Conservation (phyloP, 75 land plant species). For the Sequoiadendron giganteum region DNA sequence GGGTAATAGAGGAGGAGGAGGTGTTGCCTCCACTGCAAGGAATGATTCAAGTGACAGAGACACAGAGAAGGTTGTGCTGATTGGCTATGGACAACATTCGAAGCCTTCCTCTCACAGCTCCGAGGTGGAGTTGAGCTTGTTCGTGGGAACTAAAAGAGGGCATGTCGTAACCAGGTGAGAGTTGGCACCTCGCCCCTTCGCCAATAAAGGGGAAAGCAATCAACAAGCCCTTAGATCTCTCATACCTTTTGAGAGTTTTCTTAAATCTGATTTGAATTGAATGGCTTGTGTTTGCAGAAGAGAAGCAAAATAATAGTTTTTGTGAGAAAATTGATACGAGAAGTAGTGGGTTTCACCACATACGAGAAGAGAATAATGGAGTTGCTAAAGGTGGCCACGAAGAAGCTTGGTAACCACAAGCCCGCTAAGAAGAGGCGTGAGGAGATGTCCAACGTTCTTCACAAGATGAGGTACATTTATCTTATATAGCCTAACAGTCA, state of each 20-base stretch:
- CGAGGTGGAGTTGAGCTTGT: too few relatives aligned
- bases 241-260: too few relatives aligned
- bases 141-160: constrained; percentile 76
- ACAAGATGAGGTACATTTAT: constrained; percentile 69
- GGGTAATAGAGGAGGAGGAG: too few relatives aligned
- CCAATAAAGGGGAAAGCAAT: constrained; percentile 58
- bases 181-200: constrained; percentile 67
- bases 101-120: too few relatives aligned
- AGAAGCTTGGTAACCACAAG: constrained; percentile 90
- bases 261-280: neutral
- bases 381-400: constrained; percentile 87
- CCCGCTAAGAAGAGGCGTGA: constrained; percentile 95
- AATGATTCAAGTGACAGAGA: too few relatives aligned
- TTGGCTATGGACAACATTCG: too few relatives aligned
- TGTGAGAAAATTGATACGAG: constrained; percentile 76
- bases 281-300: constrained; percentile 33
- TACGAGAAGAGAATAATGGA: constrained; percentile 96
- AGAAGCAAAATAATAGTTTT: constrained; percentile 69
- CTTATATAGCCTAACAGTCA: too few relatives aligned
- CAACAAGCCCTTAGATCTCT: too few relatives aligned
- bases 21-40: too few relatives aligned
- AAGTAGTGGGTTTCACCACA: constrained; percentile 94
- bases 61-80: too few relatives aligned
- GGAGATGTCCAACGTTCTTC: constrained; percentile 80
- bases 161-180: constrained; percentile 78